Percentiles rank a stretch among this genome's conserved stretches.
phyloP scores from a whole-genome alignment of 2,329 filamentous ascomycete genomes.

The Chaetomiaceae sp. region DNA sequence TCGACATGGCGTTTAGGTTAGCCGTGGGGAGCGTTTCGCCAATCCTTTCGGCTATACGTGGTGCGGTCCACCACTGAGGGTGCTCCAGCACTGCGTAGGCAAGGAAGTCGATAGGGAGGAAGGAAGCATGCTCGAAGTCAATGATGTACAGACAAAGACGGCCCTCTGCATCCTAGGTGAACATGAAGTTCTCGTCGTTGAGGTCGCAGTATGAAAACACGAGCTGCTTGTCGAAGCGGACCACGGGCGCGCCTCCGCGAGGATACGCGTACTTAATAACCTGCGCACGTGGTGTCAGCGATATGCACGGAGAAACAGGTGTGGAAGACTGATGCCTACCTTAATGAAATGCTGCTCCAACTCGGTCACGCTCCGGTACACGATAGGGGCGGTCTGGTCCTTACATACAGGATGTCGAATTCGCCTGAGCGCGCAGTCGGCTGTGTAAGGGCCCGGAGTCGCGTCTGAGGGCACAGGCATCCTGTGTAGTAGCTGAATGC shows the following conservation, averaged over 20 bases:
- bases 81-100: background rate
- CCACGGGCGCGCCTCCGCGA: background rate
- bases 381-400: background rate
- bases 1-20: background rate
- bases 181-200: conserved; percentile 13
- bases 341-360: background rate
- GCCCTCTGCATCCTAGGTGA: conserved; percentile 1
- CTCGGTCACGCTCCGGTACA: background rate
- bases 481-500: background rate
- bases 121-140: conserved; percentile 11
- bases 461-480: background rate
- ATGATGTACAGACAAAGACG: conserved; percentile 8
- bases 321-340: background rate
- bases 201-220: conserved; percentile 7
- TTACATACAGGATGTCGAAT: conserved; percentile 2
- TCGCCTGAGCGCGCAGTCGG: background rate
- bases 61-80: background rate
- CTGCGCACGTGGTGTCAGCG: background rate
- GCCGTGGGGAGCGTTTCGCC: background rate
- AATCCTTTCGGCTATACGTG: background rate
- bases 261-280: background rate
- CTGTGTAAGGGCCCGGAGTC: background rate
- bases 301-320: background rate
- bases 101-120: conserved; percentile 9
- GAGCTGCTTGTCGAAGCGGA: conserved; percentile 5